Percentiles rank a stretch among this genome's conserved stretches.
These are phyloP conservation scores for Penicillium sclerotiorum DNA, from an alignment of 2,329 filamentous ascomycete genomes.

Conservation along the genomic window DNA sequence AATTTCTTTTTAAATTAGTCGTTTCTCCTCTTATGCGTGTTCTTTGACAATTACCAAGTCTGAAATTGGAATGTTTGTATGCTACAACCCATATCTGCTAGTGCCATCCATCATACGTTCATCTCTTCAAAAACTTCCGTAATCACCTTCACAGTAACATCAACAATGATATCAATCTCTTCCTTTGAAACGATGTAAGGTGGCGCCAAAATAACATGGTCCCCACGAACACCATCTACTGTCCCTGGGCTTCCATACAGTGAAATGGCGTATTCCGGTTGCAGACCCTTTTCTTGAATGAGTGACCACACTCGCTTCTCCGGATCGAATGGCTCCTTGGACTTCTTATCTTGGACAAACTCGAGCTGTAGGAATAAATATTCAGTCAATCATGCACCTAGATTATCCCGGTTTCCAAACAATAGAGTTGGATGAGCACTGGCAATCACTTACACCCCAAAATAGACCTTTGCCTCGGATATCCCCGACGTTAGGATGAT, in stretches of 20 bases:
- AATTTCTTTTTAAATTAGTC: no score
- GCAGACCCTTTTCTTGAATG: slow-evolving; percentile 55
- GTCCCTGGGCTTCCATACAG: slow-evolving; percentile 68
- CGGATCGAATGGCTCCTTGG: slow-evolving; percentile 57
- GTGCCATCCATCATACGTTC: not conserved
- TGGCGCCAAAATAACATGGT: slow-evolving; percentile 71
- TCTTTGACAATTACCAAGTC: no score
- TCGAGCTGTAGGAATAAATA: slow-evolving; percentile 53
- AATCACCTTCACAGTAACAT: slow-evolving; percentile 55
- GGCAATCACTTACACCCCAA: slow-evolving; percentile 53
- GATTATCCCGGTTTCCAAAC: no score
- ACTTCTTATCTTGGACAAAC: slow-evolving; percentile 58
- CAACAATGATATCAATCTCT: slow-evolving; percentile 61
- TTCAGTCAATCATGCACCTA: no score
- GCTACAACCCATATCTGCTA: not conserved
- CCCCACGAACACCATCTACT: slow-evolving; percentile 61
- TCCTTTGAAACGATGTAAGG: slow-evolving; percentile 64
- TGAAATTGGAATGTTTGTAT: no score
- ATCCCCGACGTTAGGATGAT: slow-evolving; percentile 57
- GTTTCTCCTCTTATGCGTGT: no score
- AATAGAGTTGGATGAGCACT: no score
- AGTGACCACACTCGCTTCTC: slow-evolving; percentile 48
- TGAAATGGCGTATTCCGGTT: slow-evolving; percentile 53
- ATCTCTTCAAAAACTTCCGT: slow-evolving; percentile 17
- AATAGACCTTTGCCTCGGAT: slow-evolving; percentile 63